phyloP scores from a whole-genome alignment of 306 rosid genomes.

The Luffa acutangula region DNA sequence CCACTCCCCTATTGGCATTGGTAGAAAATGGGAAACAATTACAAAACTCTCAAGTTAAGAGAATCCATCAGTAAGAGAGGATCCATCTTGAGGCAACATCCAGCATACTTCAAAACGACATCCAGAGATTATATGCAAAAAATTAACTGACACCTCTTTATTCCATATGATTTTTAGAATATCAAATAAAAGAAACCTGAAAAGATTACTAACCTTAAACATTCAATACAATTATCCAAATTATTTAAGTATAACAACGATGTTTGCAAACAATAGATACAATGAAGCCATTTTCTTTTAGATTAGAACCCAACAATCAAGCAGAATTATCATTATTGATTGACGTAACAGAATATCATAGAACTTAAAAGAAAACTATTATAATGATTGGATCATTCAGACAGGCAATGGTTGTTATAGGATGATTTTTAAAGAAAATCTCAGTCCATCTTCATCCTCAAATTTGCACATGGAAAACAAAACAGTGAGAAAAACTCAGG shows the following conservation, averaged over 20 bases:
- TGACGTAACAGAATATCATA: background rate
- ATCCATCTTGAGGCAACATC: background rate
- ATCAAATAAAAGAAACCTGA: background rate
- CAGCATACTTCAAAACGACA: background rate
- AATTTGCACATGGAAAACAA: background rate
- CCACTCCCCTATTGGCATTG: background rate
- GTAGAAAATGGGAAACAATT: background rate
- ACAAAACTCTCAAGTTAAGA: background rate
- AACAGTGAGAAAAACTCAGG: background rate
- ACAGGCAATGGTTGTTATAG: background rate
- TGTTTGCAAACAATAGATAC: background rate
- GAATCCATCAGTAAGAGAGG: background rate
- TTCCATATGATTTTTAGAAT: background rate
- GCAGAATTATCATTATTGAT: background rate
- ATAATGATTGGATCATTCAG: background rate
- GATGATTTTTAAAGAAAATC: background rate
- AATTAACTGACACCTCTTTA: background rate
- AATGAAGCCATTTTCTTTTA: background rate
- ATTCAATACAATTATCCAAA: background rate
- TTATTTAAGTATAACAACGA: background rate
- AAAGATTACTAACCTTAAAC: background rate
- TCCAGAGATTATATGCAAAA: background rate
- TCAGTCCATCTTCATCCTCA: background rate
- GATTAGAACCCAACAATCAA: background rate
- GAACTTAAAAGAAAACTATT: background rate